Conservation (phyloP, 805 yeast species). For the Monosporozyma aerobia region DNA sequence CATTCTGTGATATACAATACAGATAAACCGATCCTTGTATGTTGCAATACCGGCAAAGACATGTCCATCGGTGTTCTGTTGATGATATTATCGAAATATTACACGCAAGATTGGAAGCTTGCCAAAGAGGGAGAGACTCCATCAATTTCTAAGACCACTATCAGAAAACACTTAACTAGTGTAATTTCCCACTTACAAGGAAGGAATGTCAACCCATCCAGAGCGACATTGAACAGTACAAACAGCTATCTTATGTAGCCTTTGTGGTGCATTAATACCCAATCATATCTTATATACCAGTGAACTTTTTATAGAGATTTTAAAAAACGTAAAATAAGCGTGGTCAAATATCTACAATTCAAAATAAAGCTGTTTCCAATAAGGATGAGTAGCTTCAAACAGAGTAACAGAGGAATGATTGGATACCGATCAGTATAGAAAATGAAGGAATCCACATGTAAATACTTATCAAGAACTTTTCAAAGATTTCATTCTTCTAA, state of each 20-base stretch:
- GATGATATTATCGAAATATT: conserved; percentile 40
- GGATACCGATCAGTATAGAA: background rate
- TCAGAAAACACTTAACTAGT: conserved; percentile 47
- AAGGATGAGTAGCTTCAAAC: background rate
- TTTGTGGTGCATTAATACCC: background rate
- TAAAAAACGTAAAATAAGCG: background rate
- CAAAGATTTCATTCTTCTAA: background rate
- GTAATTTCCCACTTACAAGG: conserved; percentile 34
- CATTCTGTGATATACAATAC: background rate
- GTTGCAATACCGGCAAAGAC: conserved; percentile 61
- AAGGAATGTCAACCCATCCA: conserved; percentile 59
- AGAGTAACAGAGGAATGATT: background rate
- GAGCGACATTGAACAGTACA: conserved; percentile 68
- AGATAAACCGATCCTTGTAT: conserved; percentile 31
- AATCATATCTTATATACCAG: background rate
- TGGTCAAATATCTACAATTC: background rate
- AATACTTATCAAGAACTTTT: background rate
- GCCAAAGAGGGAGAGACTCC: conserved; percentile 2
- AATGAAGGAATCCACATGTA: background rate
- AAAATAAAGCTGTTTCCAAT: background rate
- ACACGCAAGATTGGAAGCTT: conserved; percentile 35
- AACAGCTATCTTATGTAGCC: conserved; percentile 44
- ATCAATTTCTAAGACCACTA: conserved; percentile 38
- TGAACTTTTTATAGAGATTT: background rate
- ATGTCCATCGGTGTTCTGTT: conserved; percentile 54